phyloP scores from a whole-genome alignment of 306 rosid species.

The Malus fusca region DNA sequence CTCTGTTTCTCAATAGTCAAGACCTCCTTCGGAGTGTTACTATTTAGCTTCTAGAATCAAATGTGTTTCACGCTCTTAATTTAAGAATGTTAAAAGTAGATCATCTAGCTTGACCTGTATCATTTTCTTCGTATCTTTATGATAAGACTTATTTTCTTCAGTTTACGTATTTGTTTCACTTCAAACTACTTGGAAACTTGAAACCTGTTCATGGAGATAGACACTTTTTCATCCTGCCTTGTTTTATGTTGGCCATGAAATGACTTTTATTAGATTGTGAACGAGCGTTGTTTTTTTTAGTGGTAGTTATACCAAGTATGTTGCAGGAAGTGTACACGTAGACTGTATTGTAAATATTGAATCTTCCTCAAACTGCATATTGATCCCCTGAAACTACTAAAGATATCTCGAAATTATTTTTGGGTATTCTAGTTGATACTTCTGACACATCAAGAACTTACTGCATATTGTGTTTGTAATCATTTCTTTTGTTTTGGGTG shows the following conservation, averaged over 20 bases:
- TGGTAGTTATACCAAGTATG: not conserved
- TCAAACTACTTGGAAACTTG: not conserved
- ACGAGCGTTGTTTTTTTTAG: not conserved
- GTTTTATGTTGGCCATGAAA: not conserved
- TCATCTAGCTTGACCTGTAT: not conserved
- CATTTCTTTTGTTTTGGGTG: conserved; percentile 25
- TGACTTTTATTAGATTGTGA: not conserved
- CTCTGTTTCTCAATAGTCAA: not conserved
- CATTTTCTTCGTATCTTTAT: not conserved
- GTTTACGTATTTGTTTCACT: not conserved
- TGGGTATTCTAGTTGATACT: not conserved
- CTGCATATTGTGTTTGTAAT: not conserved
- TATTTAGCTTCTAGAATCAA: not conserved
- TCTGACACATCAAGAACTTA: not conserved
- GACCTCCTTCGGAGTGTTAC: too few species aligned
- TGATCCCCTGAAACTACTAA: not conserved
- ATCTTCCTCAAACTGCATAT: not conserved
- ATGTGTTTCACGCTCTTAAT: not conserved
- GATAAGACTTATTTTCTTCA: not conserved
- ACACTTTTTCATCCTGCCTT: not conserved
- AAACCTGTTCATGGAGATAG: not conserved
- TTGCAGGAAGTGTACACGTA: not conserved
- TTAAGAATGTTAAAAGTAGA: not conserved
- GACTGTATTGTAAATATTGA: not conserved
- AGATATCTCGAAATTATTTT: not conserved